phyloP scores from a whole-genome alignment of 805 yeast species.

The Ogataea dorogensis region DNA sequence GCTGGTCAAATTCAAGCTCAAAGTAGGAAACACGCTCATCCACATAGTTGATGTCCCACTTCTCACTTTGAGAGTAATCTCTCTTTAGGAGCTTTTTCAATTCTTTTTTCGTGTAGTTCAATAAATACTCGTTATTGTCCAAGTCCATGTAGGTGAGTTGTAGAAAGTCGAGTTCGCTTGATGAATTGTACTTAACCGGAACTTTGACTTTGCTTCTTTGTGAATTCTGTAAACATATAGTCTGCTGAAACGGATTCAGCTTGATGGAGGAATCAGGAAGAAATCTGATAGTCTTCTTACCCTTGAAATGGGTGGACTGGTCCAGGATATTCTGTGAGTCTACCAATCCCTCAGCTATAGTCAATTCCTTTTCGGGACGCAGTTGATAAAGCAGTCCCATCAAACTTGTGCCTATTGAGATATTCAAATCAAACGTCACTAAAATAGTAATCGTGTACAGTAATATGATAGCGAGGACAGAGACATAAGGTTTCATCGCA shows the following conservation, averaged over 20 bases:
- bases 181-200: constrained; percentile 80
- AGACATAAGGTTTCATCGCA: constrained; percentile 56
- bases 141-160: constrained; percentile 64
- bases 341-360: constrained; percentile 33
- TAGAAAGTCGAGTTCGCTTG: constrained; percentile 65
- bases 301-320: constrained; percentile 69
- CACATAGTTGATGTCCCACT: constrained; percentile 19
- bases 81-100: constrained; percentile 38
- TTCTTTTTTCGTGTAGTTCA: constrained; percentile 58
- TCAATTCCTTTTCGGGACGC: constrained; percentile 32
- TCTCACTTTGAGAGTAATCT: constrained; percentile 27
- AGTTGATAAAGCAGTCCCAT: constrained; percentile 20
- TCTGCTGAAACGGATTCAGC: constrained; percentile 70
- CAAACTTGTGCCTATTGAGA: constrained; percentile 40
- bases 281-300: constrained; percentile 80
- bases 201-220: constrained; percentile 40
- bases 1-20: constrained; percentile 59
- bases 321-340: constrained; percentile 40
- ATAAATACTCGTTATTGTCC: constrained; percentile 42
- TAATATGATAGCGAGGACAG: constrained; percentile 45
- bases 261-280: constrained; percentile 88
- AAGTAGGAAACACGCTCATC: constrained; percentile 52
- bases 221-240: constrained; percentile 55
- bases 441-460: constrained; percentile 53
- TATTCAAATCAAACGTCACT: constrained; percentile 48